A percentile compares a stretch with the other conserved stretches of the same genome.
Evolutionary conservation across 371 early-diverging fungal genomes (phyloP).

Genomic region (Rhizopus microsporus): DNA sequence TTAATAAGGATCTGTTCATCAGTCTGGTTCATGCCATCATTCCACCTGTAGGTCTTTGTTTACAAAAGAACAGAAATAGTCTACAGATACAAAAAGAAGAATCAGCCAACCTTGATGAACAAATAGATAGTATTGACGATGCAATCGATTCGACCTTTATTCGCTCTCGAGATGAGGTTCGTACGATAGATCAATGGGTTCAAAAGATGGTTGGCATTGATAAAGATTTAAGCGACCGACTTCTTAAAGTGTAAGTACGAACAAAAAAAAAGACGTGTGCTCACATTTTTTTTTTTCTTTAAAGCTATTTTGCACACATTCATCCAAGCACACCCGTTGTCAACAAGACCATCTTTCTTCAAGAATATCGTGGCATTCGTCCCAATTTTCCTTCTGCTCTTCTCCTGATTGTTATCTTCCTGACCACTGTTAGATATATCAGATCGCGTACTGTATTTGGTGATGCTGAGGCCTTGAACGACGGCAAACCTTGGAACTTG

Average conservation of each 20-base stretch:
- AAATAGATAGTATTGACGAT: constrained; percentile 11
- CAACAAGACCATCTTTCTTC: constrained; percentile 23
- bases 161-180: constrained; percentile 5
- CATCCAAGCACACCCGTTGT: constrained; percentile 25
- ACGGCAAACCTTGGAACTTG: constrained; percentile 8
- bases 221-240: constrained; percentile 24
- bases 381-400: constrained; percentile 12
- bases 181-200: constrained; percentile 25
- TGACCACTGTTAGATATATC: constrained; percentile 22
- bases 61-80: constrained; percentile 21
- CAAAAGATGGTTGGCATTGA: constrained; percentile 20
- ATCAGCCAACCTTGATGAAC: constrained; percentile 11
- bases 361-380: constrained; percentile 27
- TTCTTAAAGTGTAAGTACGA: constrained; percentile 27
- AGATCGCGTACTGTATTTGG: constrained; percentile 6
- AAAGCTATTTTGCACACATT: constrained; percentile 30
- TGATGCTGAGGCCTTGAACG: constrained; percentile 5
- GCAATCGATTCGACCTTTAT: constrained; percentile 6
- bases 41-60: constrained; percentile 2
- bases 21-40: background rate
- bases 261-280: background rate
- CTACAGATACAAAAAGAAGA: constrained; percentile 24
- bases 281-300: background rate
- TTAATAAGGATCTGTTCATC: constrained; percentile 3
- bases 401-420: constrained; percentile 23